These are phyloP conservation scores for Coniosporium apollinis DNA, from an alignment of 495 filamentous ascomycete species.

Conservation along the genomic window DNA sequence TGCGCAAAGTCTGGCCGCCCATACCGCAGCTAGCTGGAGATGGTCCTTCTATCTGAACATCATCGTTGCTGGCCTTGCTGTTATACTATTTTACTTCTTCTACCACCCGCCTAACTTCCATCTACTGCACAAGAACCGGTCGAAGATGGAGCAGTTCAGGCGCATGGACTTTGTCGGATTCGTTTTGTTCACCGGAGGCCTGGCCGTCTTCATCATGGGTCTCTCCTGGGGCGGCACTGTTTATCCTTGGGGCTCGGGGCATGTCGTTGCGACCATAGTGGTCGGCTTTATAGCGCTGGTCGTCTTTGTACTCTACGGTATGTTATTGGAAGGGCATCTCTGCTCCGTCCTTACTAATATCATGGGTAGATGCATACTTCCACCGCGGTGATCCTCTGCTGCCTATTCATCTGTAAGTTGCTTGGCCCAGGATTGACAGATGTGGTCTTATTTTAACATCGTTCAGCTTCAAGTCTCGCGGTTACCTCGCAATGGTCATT, in stretches of 20 bases:
- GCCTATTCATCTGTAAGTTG: constrained; percentile 14
- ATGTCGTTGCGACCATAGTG: constrained; percentile 29
- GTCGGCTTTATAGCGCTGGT: constrained; percentile 27
- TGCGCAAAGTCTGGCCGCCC: constrained; percentile 13
- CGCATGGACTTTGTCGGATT: constrained; percentile 23
- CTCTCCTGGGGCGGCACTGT: constrained; percentile 29
- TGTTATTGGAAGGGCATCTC: neutral
- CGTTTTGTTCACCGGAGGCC: constrained; percentile 18
- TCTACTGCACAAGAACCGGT: constrained; percentile 16
- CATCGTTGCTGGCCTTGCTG: constrained; percentile 27
- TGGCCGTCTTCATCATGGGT: constrained; percentile 22
- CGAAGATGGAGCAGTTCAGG: constrained; percentile 19
- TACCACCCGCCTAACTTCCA: constrained; percentile 20
- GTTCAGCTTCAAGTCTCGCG: constrained; percentile 16
- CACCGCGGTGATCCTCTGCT: constrained; percentile 18
- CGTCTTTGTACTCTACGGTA: constrained; percentile 27
- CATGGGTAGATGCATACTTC: constrained; percentile 10
- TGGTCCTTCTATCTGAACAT: constrained; percentile 67
- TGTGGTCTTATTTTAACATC: too few species aligned
- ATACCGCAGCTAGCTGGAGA: constrained; percentile 27
- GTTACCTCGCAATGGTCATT: constrained; percentile 16
- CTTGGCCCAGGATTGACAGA: too few species aligned
- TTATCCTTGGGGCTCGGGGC: constrained; percentile 33
- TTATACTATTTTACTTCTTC: constrained; percentile 16
- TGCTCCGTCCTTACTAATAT: neutral